Evolutionary conservation across 2,329 filamentous ascomycete genomes (phyloP).

Genomic region (Ophiocordyceps sinensis): DNA sequence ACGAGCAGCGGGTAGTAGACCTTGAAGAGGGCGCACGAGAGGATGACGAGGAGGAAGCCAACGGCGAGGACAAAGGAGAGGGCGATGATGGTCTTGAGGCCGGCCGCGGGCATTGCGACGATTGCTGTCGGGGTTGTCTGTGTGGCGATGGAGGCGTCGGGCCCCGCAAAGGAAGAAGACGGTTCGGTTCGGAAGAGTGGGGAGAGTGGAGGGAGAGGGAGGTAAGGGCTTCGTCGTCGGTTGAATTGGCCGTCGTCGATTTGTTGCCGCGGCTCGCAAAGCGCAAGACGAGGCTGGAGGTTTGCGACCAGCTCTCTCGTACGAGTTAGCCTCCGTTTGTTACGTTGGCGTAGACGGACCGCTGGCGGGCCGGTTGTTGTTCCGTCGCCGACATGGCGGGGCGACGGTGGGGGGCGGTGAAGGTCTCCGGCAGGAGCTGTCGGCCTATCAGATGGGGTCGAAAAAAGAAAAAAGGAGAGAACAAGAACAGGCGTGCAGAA

Average conservation of each 20-base stretch:
- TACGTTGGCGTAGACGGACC: too few species aligned
- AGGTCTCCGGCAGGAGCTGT: neutral
- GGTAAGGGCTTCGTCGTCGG: too few species aligned
- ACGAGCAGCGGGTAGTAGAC: slow-evolving; percentile 93
- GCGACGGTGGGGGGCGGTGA: slow-evolving; percentile 9
- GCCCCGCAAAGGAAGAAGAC: too few species aligned
- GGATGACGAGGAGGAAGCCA: slow-evolving; percentile 96
- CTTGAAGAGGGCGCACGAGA: slow-evolving; percentile 88
- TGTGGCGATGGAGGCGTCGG: too few species aligned
- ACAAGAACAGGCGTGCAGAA: neutral
- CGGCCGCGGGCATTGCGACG: slow-evolving; percentile 54
- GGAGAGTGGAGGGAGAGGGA: too few species aligned
- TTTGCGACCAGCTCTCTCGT: too few species aligned
- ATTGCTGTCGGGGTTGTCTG: neutral
- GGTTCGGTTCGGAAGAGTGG: too few species aligned
- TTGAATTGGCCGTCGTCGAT: too few species aligned
- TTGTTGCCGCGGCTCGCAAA: too few species aligned
- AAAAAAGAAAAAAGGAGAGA: slow-evolving; percentile 7
- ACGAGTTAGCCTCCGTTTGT: too few species aligned
- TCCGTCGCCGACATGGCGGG: neutral
- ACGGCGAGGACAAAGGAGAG: slow-evolving; percentile 98
- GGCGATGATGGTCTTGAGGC: slow-evolving; percentile 96
- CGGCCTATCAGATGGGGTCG: slow-evolving; percentile 5
- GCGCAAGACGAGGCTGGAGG: too few species aligned
- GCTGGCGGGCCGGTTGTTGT: neutral